phyloP scores from a whole-genome alignment of 495 filamentous ascomycete species.

The Lasiosphaeria miniovina region DNA sequence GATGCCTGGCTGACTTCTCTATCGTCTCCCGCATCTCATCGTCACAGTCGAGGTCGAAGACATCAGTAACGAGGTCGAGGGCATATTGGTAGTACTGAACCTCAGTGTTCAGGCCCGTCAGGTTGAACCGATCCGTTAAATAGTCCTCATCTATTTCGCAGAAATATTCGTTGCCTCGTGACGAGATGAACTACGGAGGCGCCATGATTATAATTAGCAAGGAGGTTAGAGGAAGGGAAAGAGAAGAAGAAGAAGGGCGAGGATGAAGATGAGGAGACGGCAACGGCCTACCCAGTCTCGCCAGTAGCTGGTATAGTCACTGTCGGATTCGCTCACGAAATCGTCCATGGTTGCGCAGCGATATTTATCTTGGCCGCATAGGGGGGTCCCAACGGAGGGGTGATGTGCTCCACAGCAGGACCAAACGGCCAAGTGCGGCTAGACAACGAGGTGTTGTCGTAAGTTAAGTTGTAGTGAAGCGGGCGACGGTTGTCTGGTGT shows the following conservation, averaged over 20 bases:
- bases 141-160: conserved; percentile 99
- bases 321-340: conserved; percentile 95
- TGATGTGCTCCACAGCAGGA: neutral
- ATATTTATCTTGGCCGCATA: neutral
- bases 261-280: neutral
- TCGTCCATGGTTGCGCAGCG: conserved; percentile 68
- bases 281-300: conserved; percentile 87
- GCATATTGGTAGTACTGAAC: conserved; percentile 99
- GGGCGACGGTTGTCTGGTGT: neutral
- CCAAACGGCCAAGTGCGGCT: neutral
- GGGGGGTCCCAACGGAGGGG: neutral
- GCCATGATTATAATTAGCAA: conserved; percentile 4
- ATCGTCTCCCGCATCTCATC: conserved; percentile 98
- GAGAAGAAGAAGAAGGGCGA: conserved; percentile 13
- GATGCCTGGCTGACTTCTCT: conserved; percentile 92
- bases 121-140: conserved; percentile 95
- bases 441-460: neutral
- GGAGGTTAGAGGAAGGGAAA: conserved; percentile 8
- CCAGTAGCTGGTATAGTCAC: conserved; percentile 99
- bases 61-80: conserved; percentile 97
- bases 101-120: conserved; percentile 94
- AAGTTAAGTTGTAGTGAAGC: neutral
- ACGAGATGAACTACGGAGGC: conserved; percentile 80
- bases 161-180: conserved; percentile 97
- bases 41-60: conserved; percentile 98